Evolutionary conservation across 495 filamentous ascomycete genomes (phyloP).

Genomic region (Neurospora sp.): DNA sequence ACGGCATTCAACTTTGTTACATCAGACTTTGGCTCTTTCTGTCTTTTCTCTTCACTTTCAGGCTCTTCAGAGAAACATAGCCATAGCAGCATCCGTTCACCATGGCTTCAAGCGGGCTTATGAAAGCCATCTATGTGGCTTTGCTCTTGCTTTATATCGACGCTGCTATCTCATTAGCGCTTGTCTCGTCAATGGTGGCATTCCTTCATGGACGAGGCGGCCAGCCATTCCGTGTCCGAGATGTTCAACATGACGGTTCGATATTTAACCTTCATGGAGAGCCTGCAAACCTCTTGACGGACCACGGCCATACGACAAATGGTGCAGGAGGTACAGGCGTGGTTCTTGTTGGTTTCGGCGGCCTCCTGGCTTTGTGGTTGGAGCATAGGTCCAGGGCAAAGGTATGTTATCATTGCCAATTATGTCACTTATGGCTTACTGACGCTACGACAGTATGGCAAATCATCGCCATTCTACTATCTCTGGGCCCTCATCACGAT

Average conservation of each 20-base stretch:
- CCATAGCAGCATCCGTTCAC: not conserved
- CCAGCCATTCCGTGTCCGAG: slow-evolving; percentile 10
- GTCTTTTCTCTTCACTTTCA: not conserved
- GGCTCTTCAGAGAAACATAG: not conserved
- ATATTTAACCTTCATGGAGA: slow-evolving; percentile 26
- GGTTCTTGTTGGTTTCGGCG: slow-evolving; percentile 36
- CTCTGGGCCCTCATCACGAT: slow-evolving; percentile 30
- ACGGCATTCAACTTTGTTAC: not conserved
- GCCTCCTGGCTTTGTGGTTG: slow-evolving; percentile 29
- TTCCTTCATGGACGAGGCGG: slow-evolving; percentile 33
- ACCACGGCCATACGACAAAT: slow-evolving; percentile 42
- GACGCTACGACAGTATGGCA: slow-evolving; percentile 4
- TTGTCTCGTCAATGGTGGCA: slow-evolving; percentile 39
- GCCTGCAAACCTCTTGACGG: slow-evolving; percentile 29
- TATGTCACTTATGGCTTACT: not conserved
- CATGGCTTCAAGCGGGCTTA: not conserved
- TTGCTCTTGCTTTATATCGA: slow-evolving; percentile 32
- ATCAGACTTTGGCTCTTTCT: not conserved
- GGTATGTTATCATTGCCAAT: not conserved
- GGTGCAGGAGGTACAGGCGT: slow-evolving; percentile 41
- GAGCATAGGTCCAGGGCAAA: slow-evolving; percentile 21
- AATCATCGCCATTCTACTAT: slow-evolving; percentile 23
- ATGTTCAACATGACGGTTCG: too few species aligned
- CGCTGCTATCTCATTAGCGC: slow-evolving; percentile 31
- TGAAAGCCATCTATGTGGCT: slow-evolving; percentile 17